Conservation (phyloP, 352 stramenopile species). For the Pythium coloratum region DNA sequence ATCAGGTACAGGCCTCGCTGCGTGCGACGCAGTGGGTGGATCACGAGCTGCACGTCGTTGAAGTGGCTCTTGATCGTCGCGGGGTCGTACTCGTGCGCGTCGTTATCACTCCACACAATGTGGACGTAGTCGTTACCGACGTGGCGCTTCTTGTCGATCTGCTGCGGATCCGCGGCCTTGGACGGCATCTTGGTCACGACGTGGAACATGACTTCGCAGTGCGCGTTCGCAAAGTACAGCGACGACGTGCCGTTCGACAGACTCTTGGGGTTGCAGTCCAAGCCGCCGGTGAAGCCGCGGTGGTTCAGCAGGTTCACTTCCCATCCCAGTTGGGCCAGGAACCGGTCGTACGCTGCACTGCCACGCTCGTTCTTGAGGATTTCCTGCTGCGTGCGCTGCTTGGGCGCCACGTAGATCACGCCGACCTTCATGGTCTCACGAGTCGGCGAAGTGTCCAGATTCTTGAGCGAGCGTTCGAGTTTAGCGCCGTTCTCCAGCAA, state of each 20-base stretch:
- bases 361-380: slow-evolving; percentile 79
- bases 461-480: slow-evolving; percentile 75
- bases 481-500: slow-evolving; percentile 81
- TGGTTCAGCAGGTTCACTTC: slow-evolving; percentile 68
- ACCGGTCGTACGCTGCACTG: slow-evolving; percentile 61
- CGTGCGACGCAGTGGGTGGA: slow-evolving; percentile 66
- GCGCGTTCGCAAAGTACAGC: slow-evolving; percentile 80
- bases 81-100: slow-evolving; percentile 68
- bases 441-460: slow-evolving; percentile 83
- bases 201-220: slow-evolving; percentile 87
- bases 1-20: slow-evolving; percentile 74
- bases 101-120: slow-evolving; percentile 87
- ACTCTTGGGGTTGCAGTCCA: slow-evolving; percentile 81
- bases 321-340: slow-evolving; percentile 80
- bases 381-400: slow-evolving; percentile 75
- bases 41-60: slow-evolving; percentile 87
- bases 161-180: slow-evolving; percentile 70
- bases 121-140: slow-evolving; percentile 89
- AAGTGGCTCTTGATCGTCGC: slow-evolving; percentile 90
- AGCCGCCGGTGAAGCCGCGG: slow-evolving; percentile 68
- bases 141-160: slow-evolving; percentile 90
- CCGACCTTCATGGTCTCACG: slow-evolving; percentile 91
- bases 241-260: slow-evolving; percentile 74
- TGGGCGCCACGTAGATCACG: slow-evolving; percentile 80
- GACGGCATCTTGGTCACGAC: slow-evolving; percentile 89